A percentile compares a stretch with the other conserved stretches of the same genome.
These are phyloP conservation scores for Dryas alaskensis DNA, from an alignment of 306 rosid genomes.

Conservation along the genomic window DNA sequence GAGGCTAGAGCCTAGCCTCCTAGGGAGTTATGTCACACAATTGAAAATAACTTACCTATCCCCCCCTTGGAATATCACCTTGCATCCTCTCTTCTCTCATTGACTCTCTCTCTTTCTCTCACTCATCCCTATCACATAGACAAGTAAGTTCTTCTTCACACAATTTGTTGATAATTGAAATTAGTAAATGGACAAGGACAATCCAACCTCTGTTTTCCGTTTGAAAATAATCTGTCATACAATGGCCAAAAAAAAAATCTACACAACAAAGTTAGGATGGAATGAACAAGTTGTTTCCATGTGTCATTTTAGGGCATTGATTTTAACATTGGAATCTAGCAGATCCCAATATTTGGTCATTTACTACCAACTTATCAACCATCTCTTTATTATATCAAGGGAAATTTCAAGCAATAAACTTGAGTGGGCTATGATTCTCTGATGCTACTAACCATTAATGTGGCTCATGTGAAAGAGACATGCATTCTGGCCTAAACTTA, in stretches of 20 bases:
- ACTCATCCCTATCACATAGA: too few relatives aligned
- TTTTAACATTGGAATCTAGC: constrained; percentile 15
- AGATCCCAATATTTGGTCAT: not conserved
- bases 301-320: not conserved
- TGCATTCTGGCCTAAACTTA: constrained; percentile 12
- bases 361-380: not conserved
- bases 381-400: not conserved
- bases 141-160: not conserved
- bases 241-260: not conserved
- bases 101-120: too few relatives aligned
- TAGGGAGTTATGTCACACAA: not conserved
- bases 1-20: not conserved
- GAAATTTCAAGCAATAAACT: not conserved
- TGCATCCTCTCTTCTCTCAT: too few relatives aligned
- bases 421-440: constrained; percentile 5
- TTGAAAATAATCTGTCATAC: not conserved
- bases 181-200: constrained; percentile 9
- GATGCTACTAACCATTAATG: constrained; percentile 12
- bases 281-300: not conserved
- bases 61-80: too few relatives aligned
- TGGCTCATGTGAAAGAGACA: constrained; percentile 9
- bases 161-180: not conserved
- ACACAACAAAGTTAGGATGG: not conserved
- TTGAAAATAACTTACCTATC: too few relatives aligned
- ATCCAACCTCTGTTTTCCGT: not conserved